Base-by-base conservation (phyloP, 164 flowering plant genomes). In the Houttuynia cordata region DNA sequence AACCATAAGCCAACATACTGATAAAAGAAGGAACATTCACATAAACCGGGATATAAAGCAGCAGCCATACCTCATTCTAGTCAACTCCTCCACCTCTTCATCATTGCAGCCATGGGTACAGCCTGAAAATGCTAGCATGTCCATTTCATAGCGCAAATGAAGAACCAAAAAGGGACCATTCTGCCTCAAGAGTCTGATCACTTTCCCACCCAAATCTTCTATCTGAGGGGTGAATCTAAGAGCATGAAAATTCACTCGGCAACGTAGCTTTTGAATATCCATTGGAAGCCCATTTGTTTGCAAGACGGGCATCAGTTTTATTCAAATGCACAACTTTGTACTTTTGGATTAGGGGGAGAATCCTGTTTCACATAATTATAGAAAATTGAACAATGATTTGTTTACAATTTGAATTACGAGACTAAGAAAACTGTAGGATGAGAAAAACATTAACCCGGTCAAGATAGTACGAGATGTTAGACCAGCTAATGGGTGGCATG, bases 81-180 rank as follows among this genome's bases (percentile, higher is more conserved):
- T 89, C 69, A 92, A 70, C 55, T 92, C 96, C 8, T 89, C 96
- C 23, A 79, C 85, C 74, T 92, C 96, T 14, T 80, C 85, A 53
- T 60, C 25, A 60, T 68, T 86, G 74, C 95, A 91, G 24, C 98
- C 98, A 67, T 91, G 87, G 34, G 83, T 86, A 65, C 98, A 88
- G 10, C 97, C 97, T 59, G 97, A 91, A 70, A 91, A 91, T 25
- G 97, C 94, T 61, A 91, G 61, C 98, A 91, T 91, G 71, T 88
- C 98, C 98, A 88, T 91, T 74, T 91, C 98, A 73, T 88, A 91
- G 73, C 96, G 73, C n/a, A 92, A 88, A 70, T 92, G 98, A 65
- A 92, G 95, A 14, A 89, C 96, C 20, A 92, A 53, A 63, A 87
- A 89, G 37, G 86, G 88, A 19, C 95, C 98, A 42, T 80, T 85